Base-by-base conservation (phyloP, 805 yeast genomes). In the Lipomyces mesembrius region DNA sequence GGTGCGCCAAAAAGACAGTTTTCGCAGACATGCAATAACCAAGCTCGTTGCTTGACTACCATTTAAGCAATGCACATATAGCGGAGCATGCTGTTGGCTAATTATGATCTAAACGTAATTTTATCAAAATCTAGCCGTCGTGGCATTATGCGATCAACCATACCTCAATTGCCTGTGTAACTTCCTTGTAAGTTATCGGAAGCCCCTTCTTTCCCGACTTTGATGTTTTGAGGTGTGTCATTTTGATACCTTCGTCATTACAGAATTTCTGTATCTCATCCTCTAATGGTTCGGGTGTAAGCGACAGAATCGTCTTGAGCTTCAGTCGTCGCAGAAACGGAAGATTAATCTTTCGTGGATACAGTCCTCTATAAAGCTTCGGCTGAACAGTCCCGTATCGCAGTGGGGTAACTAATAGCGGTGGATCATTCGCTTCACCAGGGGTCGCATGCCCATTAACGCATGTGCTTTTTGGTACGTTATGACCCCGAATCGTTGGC, bases 11-110 rank as follows among this genome's bases (percentile, higher is more conserved):
- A 89, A 86, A 32, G 91, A 89, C 22, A 90, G 79, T 72, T 90
- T 90, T 46, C 99, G 79, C 51, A 92, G 79, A 75, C 98, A 92
- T 3, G 97, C 98, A 29, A 94, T 84, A 1, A 91, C 86, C 57
- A 95, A 80, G 29, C 94, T 86, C 0, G 97, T 91, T 1, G 91
- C 89, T 70, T 91, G 92, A 9, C 96, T 92, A 0, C 98, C 98
- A 75, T 92, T 93, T 32, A 88, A 79, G 77, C 98, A 94, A 77
- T 94, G 97, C 4, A 94, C 76, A 75, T 90, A 93, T 1, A 89
- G 80, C 0, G 98, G 97, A 11, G 88, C 84, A 70, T 82, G 79
- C 22, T 83, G 83, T 29, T 81, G 79, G 74, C 89, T 86, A 14
- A 89, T 80, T 66, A 92, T 79, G 52, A 85, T 78, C 66, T 85